Evolutionary conservation across 106 monocot genomes (phyloP).

Genomic region (Triglochin maritima): DNA sequence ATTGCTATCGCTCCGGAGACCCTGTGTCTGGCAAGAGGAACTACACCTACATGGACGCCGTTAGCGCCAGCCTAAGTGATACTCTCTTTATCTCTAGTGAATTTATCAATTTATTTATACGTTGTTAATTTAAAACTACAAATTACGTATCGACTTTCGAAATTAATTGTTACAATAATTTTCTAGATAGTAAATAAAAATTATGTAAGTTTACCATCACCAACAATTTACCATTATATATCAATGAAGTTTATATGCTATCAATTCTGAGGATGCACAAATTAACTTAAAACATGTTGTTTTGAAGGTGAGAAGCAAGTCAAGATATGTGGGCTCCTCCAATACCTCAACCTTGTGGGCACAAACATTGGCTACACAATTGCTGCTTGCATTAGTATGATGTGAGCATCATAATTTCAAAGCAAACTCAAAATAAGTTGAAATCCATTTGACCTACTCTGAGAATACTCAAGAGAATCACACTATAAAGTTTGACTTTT

Average conservation of each 20-base stretch:
- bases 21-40: constrained; percentile 6
- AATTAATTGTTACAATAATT: no score
- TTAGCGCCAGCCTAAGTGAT: constrained; percentile 3
- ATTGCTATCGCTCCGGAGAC: constrained; percentile 16
- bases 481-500: no score
- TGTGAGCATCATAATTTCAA: constrained; percentile 19
- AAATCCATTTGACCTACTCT: no score
- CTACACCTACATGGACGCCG: constrained; percentile 22
- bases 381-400: constrained; percentile 62
- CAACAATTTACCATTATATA: no score
- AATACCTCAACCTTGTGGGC: constrained; percentile 49
- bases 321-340: constrained; percentile 43
- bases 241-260: no score
- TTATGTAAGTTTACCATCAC: no score
- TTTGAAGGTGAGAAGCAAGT: constrained; percentile 39
- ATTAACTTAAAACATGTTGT: background rate
- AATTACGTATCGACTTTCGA: no score
- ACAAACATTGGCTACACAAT: constrained; percentile 59
- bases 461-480: no score
- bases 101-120: background rate
- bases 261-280: background rate
- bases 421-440: background rate
- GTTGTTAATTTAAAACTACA: no score
- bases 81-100: background rate
- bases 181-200: no score